A percentile compares a stretch with the other conserved stretches of the same genome.
Conservation (phyloP, 306 rosid species). For the Psophocarpus tetragonolobus region DNA sequence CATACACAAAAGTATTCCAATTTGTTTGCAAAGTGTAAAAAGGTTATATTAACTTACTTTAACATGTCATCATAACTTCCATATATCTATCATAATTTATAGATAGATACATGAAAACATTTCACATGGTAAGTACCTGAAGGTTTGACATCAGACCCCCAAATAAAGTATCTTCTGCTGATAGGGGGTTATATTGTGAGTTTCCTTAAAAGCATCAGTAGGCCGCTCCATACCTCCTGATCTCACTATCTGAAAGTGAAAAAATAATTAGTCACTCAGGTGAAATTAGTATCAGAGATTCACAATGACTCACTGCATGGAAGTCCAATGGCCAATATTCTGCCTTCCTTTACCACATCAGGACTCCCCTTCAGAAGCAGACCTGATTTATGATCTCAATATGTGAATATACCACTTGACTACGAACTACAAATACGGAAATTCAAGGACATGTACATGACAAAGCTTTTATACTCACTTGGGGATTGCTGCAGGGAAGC, state of each 20-base stretch:
- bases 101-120: constrained; percentile 4
- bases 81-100: background rate
- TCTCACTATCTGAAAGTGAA: constrained; percentile 83
- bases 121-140: constrained; percentile 58
- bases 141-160: constrained; percentile 97
- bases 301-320: constrained; percentile 70
- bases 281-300: constrained; percentile 4
- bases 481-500: constrained; percentile 94
- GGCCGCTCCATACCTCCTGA: constrained; percentile 99
- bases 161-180: constrained; percentile 83
- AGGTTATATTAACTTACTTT: background rate
- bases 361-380: constrained; percentile 79
- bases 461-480: constrained; percentile 63
- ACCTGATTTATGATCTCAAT: constrained; percentile 17
- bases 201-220: constrained; percentile 95
- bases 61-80: background rate
- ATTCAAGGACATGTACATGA: background rate
- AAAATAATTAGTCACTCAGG: constrained; percentile 3
- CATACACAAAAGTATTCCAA: background rate
- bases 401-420: background rate
- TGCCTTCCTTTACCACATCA: constrained; percentile 93
- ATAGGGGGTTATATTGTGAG: constrained; percentile 83
- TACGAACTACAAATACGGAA: constrained; percentile 26
- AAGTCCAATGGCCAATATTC: constrained; percentile 89
- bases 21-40: background rate